Conservation (phyloP, 352 stramenopile genomes). For the Phytophthora megakarya region DNA sequence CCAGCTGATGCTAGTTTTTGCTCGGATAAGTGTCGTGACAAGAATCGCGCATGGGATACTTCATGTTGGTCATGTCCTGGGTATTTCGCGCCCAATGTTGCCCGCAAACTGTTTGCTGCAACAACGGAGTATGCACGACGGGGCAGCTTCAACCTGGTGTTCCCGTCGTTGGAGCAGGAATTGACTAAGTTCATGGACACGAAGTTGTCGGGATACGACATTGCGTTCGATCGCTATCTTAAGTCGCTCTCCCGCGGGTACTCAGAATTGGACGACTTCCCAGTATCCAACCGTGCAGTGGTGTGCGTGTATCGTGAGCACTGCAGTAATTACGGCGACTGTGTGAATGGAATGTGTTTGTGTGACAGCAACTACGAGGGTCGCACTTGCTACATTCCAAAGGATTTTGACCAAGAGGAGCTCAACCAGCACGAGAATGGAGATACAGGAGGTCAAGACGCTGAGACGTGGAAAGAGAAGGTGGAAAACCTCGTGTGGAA, state of each 20-base stretch:
- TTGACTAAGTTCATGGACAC: slow-evolving; percentile 62
- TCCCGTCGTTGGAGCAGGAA: slow-evolving; percentile 64
- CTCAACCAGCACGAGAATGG: slow-evolving; percentile 29
- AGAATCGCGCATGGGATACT: slow-evolving; percentile 62
- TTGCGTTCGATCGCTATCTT: slow-evolving; percentile 77
- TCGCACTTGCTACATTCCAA: slow-evolving; percentile 81
- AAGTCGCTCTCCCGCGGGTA: slow-evolving; percentile 64
- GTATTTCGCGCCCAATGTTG: slow-evolving; percentile 72
- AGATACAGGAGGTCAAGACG: slow-evolving; percentile 33
- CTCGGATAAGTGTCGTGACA: slow-evolving; percentile 64
- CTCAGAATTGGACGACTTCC: slow-evolving; percentile 46
- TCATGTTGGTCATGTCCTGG: slow-evolving; percentile 78
- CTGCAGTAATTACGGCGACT: slow-evolving; percentile 83
- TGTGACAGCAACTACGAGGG: slow-evolving; percentile 82
- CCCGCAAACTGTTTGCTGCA: slow-evolving; percentile 54
- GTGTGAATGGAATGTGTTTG: slow-evolving; percentile 75
- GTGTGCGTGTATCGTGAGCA: slow-evolving; percentile 81
- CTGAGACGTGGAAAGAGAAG: slow-evolving; percentile 69
- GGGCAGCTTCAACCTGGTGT: slow-evolving; percentile 72
- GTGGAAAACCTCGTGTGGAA: slow-evolving; percentile 64
- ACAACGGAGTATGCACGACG: slow-evolving; percentile 71
- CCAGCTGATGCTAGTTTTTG: slow-evolving; percentile 55
- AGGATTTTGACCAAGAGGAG: slow-evolving; percentile 50
- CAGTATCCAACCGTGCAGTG: slow-evolving; percentile 45
- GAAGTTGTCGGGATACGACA: slow-evolving; percentile 62